These are phyloP conservation scores for Apiotrichum porosum DNA, from an alignment of 1,284 basidiomycete species.

Conservation along the genomic window DNA sequence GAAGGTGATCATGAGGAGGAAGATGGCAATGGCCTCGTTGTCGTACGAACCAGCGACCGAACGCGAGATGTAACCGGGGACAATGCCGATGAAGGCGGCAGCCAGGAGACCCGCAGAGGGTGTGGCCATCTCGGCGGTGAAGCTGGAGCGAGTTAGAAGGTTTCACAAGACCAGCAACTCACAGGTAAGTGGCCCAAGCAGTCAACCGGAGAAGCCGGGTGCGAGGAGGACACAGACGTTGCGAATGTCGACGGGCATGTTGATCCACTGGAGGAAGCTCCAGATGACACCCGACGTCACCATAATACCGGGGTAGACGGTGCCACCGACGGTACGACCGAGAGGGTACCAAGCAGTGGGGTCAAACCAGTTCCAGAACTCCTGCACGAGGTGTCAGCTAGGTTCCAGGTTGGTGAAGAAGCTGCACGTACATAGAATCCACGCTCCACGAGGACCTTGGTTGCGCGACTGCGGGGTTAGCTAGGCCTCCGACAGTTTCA, in stretches of 20 bases:
- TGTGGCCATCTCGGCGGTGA: slow-evolving; percentile 90
- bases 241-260: slow-evolving; percentile 94
- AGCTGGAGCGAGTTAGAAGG: slow-evolving; percentile 55
- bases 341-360: slow-evolving; percentile 99
- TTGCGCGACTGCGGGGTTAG: slow-evolving; percentile 65
- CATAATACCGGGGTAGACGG: slow-evolving; percentile 97
- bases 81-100: slow-evolving; percentile 98
- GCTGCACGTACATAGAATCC: slow-evolving; percentile 91
- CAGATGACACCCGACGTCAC: slow-evolving; percentile 95
- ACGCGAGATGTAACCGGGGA: slow-evolving; percentile 93
- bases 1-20: slow-evolving; percentile 99
- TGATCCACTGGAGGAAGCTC: slow-evolving; percentile 77
- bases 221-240: slow-evolving; percentile 97
- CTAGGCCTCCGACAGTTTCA: too few relatives aligned
- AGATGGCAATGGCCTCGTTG: slow-evolving; percentile 99
- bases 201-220: slow-evolving; percentile 96
- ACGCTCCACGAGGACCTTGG: slow-evolving; percentile 75
- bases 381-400: slow-evolving; percentile 52
- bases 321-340: slow-evolving; percentile 95
- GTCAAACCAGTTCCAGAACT: slow-evolving; percentile 99
- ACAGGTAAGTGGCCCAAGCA: slow-evolving; percentile 96
- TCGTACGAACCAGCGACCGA: slow-evolving; percentile 99
- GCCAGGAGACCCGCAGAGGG: slow-evolving; percentile 91
- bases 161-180: slow-evolving; percentile 30
- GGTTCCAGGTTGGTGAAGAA: too few relatives aligned